Percentiles rank a stretch among this genome's conserved stretches.
phyloP scores from a whole-genome alignment of 169 alveolate species.

The Cryptosporidium sp. region DNA sequence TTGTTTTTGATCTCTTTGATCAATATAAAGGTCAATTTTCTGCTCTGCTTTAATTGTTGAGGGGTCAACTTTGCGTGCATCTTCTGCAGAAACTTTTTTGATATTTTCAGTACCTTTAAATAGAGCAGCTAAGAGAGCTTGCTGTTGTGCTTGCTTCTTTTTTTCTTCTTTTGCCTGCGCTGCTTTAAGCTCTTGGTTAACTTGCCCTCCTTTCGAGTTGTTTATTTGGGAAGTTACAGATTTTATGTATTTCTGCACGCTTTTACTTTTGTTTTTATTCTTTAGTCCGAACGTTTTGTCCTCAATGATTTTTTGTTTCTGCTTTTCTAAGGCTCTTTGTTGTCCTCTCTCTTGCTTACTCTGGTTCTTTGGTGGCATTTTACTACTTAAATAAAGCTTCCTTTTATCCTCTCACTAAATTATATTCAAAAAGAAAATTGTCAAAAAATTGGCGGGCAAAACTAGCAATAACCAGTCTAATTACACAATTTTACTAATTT shows the following conservation, averaged over 20 bases:
- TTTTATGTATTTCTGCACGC: slow-evolving; percentile 93
- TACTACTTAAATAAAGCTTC: not conserved
- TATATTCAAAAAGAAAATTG: not conserved
- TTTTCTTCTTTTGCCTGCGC: slow-evolving; percentile 93
- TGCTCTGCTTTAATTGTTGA: slow-evolving; percentile 86
- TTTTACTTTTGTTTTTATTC: slow-evolving; percentile 96
- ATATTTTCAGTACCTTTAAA: slow-evolving; percentile 89
- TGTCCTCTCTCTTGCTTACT: slow-evolving; percentile 86
- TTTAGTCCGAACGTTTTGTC: slow-evolving; percentile 99
- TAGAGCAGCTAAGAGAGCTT: slow-evolving; percentile 92
- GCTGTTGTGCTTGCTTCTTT: slow-evolving; percentile 92
- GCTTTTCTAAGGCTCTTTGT: slow-evolving; percentile 94
- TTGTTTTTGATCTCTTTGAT: slow-evolving; percentile 90
- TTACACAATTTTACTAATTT: not conserved
- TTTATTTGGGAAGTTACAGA: slow-evolving; percentile 72
- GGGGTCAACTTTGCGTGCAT: slow-evolving; percentile 84
- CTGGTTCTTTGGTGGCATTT: slow-evolving; percentile 86
- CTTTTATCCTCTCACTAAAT: not conserved
- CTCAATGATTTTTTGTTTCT: slow-evolving; percentile 96
- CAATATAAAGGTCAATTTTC: slow-evolving; percentile 95
- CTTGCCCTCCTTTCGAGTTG: slow-evolving; percentile 63
- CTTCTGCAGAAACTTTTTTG: slow-evolving; percentile 84
- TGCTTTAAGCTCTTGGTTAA: slow-evolving; percentile 78
- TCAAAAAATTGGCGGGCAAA: not conserved
- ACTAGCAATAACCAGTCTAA: not conserved